These are phyloP conservation scores for Fragosphaeria purpurea DNA, from an alignment of 2,329 filamentous ascomycete genomes.

Conservation along the genomic window DNA sequence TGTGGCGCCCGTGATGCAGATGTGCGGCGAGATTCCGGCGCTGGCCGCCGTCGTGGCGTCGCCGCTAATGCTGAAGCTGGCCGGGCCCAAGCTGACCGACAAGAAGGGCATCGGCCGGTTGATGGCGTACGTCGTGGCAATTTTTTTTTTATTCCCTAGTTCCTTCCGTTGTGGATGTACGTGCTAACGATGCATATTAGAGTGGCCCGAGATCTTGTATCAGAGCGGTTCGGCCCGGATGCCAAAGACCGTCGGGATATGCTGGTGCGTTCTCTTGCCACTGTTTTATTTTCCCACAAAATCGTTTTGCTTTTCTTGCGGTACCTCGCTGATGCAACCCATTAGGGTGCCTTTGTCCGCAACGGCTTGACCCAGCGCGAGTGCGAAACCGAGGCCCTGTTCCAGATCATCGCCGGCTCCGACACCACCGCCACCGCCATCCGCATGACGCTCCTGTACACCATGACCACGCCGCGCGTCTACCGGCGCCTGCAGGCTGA, in stretches of 20 bases:
- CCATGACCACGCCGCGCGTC: conserved; percentile 16
- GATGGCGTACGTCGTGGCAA: conserved; percentile 9
- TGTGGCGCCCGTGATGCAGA: conserved; percentile 28
- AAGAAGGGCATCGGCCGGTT: conserved; percentile 17
- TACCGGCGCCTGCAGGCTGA: conserved; percentile 20
- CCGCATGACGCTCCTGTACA: conserved; percentile 17
- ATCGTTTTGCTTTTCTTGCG: too few relatives aligned
- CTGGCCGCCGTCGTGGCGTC: conserved; percentile 13
- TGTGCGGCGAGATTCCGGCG: conserved; percentile 30
- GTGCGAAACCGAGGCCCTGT: conserved; percentile 34
- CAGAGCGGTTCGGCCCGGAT: conserved; percentile 7
- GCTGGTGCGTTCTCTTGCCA: not conserved
- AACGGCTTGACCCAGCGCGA: conserved; percentile 29
- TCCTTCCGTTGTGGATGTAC: not conserved
- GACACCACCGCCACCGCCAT: conserved; percentile 23
- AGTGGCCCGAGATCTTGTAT: conserved; percentile 15
- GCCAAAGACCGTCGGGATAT: conserved; percentile 10
- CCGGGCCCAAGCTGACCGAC: conserved; percentile 22
- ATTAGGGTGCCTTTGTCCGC: conserved; percentile 27
- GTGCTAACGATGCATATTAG: not conserved
- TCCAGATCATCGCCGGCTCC: conserved; percentile 25
- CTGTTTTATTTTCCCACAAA: not conserved
- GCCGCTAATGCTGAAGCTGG: conserved; percentile 22
- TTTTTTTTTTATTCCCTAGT: not conserved
- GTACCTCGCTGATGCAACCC: too few relatives aligned